These are phyloP conservation scores for Arctium minus DNA, from an alignment of 129 eudicot genomes.

Conservation along the genomic window DNA sequence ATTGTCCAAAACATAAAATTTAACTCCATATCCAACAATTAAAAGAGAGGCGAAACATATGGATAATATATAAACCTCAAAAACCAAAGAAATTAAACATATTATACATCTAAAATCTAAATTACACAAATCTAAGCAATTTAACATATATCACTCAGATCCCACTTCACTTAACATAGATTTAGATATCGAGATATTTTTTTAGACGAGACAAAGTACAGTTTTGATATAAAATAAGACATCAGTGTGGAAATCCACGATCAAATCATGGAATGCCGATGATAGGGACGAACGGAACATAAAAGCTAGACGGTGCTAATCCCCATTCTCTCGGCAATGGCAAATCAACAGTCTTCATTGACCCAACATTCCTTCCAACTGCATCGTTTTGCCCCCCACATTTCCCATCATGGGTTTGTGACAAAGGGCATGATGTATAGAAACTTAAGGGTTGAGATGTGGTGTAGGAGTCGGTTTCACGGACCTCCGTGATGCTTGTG, in stretches of 20 bases:
- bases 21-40: background rate
- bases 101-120: conserved; percentile 11
- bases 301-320: conserved; percentile 80
- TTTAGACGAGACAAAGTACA: background rate
- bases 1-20: background rate
- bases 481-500: conserved; percentile 29
- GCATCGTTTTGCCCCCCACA: conserved; percentile 33
- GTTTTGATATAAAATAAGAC: background rate
- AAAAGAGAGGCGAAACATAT: background rate
- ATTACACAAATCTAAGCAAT: background rate
- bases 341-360: conserved; percentile 62
- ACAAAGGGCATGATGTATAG: conserved; percentile 58
- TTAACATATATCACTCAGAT: background rate
- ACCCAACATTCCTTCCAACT: conserved; percentile 22
- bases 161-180: background rate
- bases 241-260: background rate
- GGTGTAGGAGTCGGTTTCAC: conserved; percentile 38
- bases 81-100: background rate
- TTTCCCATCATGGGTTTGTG: conserved; percentile 22
- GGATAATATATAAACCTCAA: background rate
- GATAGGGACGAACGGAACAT: conserved; percentile 70
- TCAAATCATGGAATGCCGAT: conserved; percentile 68
- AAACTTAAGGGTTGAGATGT: conserved; percentile 51
- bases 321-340: conserved; percentile 93
- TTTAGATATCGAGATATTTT: background rate